phyloP scores from a whole-genome alignment of 441 rosid species.

The Lepidium campestre region DNA sequence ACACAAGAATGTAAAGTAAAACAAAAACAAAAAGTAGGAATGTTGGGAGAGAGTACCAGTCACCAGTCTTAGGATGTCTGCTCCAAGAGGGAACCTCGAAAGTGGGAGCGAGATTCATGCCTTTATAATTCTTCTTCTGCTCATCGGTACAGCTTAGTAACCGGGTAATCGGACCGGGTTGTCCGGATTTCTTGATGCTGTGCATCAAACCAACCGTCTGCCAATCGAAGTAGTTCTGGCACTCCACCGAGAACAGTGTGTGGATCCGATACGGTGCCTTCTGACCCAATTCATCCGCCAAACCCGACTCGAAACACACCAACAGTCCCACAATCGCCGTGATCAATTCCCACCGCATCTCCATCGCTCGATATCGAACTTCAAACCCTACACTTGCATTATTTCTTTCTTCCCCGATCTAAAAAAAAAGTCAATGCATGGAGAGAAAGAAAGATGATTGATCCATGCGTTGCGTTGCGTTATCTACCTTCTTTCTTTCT shows the following conservation, averaged over 20 bases:
- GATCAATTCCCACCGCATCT: constrained; percentile 21
- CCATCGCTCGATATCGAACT: constrained; percentile 28
- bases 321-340: constrained; percentile 19
- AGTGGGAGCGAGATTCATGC: constrained; percentile 92
- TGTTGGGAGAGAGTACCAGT: constrained; percentile 43
- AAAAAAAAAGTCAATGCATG: constrained; percentile 37
- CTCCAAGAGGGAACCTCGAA: constrained; percentile 93
- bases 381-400: constrained; percentile 27
- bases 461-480: not conserved
- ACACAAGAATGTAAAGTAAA: too few species aligned
- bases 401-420: too few species aligned
- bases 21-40: too few species aligned
- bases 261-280: constrained; percentile 81
- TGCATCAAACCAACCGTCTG: constrained; percentile 92
- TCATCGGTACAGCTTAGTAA: constrained; percentile 88
- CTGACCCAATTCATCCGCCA: constrained; percentile 26
- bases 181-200: constrained; percentile 81
- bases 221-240: constrained; percentile 97
- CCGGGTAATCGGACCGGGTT: constrained; percentile 91
- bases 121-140: constrained; percentile 70
- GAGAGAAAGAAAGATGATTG: not conserved
- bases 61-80: constrained; percentile 86
- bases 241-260: constrained; percentile 93
- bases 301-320: constrained; percentile 12
- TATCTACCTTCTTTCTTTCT: not conserved